A percentile compares a stretch with the other conserved stretches of the same genome.
Evolutionary conservation across 495 filamentous ascomycete species (phyloP).

Genomic region (Lasiosphaeria ovina): DNA sequence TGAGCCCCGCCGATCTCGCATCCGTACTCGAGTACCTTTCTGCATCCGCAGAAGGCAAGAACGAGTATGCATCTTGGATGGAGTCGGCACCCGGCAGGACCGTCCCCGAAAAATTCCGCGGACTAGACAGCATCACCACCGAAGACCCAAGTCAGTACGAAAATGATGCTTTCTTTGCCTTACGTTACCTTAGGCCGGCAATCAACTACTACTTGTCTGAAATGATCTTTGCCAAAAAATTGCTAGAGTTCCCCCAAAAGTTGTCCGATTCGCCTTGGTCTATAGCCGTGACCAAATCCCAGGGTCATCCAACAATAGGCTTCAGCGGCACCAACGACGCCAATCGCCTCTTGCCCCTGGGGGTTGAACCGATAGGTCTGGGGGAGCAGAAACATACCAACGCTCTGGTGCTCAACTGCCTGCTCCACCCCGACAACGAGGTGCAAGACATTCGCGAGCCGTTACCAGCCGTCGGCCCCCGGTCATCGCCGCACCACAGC

Average conservation of each 20-base stretch:
- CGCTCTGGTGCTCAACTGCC: conserved; percentile 55
- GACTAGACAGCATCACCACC: background rate
- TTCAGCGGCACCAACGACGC: conserved; percentile 73
- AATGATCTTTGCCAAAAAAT: conserved; percentile 61
- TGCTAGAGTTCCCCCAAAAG: conserved; percentile 60
- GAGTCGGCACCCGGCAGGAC: conserved; percentile 33
- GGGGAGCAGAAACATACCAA: conserved; percentile 57
- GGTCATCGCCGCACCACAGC: background rate
- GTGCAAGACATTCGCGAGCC: conserved; percentile 28
- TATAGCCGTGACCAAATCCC: conserved; percentile 39
- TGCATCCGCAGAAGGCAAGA: conserved; percentile 50
- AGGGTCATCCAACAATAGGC: conserved; percentile 52
- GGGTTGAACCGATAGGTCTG: conserved; percentile 53
- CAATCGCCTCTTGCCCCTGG: conserved; percentile 51
- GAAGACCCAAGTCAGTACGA: background rate
- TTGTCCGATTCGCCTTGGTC: conserved; percentile 67
- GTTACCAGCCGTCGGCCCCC: background rate
- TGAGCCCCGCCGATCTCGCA: conserved; percentile 51
- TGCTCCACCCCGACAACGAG: conserved; percentile 54
- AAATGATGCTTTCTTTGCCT: conserved; percentile 27
- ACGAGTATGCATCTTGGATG: conserved; percentile 49
- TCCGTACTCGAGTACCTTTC: conserved; percentile 47
- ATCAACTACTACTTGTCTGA: conserved; percentile 61
- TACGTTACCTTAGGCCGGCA: conserved; percentile 46
- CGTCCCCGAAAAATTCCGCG: conserved; percentile 35